Evolutionary conservation across 305 asterid species (phyloP).

Genomic region (Fraxinus latifolia): DNA sequence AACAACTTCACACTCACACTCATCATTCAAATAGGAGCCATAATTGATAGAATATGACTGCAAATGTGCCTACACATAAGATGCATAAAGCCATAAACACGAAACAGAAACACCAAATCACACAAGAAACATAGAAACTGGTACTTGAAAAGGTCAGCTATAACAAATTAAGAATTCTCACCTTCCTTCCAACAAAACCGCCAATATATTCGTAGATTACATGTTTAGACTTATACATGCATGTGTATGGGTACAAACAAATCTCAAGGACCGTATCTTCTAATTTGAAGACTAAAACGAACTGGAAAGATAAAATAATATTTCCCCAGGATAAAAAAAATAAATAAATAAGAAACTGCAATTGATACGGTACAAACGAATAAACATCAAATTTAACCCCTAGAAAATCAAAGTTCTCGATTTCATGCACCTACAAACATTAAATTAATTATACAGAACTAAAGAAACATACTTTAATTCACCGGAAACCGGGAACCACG

Average conservation of each 20-base stretch:
- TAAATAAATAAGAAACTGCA: not conserved
- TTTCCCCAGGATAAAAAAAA: not conserved
- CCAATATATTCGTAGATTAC: not conserved
- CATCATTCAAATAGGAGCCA: not conserved
- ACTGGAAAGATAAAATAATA: not conserved
- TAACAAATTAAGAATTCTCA: not conserved
- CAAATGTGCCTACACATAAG: not conserved
- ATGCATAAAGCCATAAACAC: not conserved
- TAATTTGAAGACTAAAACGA: not conserved
- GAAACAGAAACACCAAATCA: not conserved
- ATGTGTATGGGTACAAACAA: not conserved
- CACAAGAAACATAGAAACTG: not conserved
- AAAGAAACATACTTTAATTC: constrained; percentile 50
- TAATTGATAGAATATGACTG: not conserved
- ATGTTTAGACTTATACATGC: not conserved
- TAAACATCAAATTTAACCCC: not conserved
- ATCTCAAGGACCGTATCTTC: not conserved
- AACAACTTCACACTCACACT: not conserved
- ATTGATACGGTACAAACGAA: not conserved
- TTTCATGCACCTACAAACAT: not conserved
- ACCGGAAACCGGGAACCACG: constrained; percentile 79
- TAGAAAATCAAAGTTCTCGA: not conserved
- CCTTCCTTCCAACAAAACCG: not conserved
- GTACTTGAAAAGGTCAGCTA: not conserved
- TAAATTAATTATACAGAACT: not conserved